Percentiles rank a stretch among this genome's conserved stretches.
phyloP scores from a whole-genome alignment of 176 grass and related monocot genomes.

The Oryza brachyantha region DNA sequence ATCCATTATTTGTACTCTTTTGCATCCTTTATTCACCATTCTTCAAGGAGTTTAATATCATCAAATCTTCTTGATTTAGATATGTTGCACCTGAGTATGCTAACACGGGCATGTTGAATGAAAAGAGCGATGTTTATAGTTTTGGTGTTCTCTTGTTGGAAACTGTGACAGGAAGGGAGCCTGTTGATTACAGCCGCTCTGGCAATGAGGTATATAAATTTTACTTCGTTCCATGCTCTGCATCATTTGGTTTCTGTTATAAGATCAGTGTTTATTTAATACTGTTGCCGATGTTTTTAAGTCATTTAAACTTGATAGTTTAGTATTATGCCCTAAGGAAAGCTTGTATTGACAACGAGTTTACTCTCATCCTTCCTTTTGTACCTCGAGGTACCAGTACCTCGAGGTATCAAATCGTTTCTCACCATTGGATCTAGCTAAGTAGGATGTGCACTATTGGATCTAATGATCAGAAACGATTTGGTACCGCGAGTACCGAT shows the following conservation, averaged over 20 bases:
- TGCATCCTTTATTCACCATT: not conserved
- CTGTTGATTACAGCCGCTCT: constrained; percentile 80
- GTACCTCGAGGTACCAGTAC: too few relatives aligned
- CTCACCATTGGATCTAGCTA: too few relatives aligned
- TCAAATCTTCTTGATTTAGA: constrained; percentile 48
- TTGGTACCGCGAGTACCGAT: too few relatives aligned
- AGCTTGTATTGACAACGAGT: not conserved
- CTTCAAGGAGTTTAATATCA: not conserved
- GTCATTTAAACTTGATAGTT: not conserved
- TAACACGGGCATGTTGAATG: constrained; percentile 96
- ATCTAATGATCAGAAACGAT: too few relatives aligned
- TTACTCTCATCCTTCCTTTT: too few relatives aligned
- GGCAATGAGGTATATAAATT: constrained; percentile 66
- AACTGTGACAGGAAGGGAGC: constrained; percentile 89
- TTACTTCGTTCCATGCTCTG: not conserved
- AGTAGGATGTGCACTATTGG: too few relatives aligned
- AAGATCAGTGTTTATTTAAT: not conserved
- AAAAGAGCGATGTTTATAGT: constrained; percentile 99
- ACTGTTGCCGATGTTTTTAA: not conserved
- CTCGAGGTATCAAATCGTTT: too few relatives aligned
- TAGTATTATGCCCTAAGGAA: not conserved
- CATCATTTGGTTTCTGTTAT: constrained; percentile 15
- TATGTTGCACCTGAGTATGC: constrained; percentile 98
- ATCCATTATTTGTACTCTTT: not conserved
- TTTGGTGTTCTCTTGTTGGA: constrained; percentile 91